A percentile compares a stretch with the other conserved stretches of the same genome.
These are phyloP conservation scores for Backusella macrospora DNA, from an alignment of 192 early-diverging fungal species.

Conservation along the genomic window DNA sequence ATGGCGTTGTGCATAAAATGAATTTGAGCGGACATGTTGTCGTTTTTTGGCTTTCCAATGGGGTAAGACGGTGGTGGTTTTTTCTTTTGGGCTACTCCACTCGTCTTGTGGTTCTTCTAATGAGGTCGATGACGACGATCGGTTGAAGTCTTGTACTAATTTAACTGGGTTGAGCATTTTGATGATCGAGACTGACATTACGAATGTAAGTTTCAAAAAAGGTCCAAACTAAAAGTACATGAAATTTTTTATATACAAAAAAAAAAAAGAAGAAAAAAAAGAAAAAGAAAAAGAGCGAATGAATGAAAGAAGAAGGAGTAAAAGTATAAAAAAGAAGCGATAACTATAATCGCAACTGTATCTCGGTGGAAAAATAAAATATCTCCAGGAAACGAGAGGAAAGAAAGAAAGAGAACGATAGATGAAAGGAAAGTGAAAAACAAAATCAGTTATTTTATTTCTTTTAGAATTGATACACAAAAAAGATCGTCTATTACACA, in stretches of 20 bases:
- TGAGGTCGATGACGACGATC: not conserved
- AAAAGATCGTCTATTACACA: conserved; percentile 13
- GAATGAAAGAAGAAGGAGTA: not conserved
- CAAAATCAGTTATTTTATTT: not conserved
- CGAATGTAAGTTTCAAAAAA: conserved; percentile 1
- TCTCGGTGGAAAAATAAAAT: not conserved
- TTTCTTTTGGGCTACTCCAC: not conserved
- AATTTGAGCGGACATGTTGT: conserved; percentile 16
- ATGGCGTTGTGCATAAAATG: conserved; percentile 16
- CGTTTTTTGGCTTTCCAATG: not conserved
- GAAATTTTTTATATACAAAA: not conserved
- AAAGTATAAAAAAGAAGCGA: not conserved
- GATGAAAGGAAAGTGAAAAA: not conserved
- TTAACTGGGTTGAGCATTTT: conserved; percentile 35
- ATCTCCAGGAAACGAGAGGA: too few relatives aligned
- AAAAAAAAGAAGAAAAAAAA: not conserved
- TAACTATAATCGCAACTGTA: not conserved
- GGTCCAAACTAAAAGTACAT: not conserved
- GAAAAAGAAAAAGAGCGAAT: not conserved
- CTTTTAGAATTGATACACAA: not conserved
- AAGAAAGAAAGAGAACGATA: not conserved
- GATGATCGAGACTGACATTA: conserved; percentile 23
- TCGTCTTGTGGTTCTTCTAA: not conserved
- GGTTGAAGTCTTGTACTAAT: conserved; percentile 41
- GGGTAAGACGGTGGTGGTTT: not conserved